phyloP scores from a whole-genome alignment of 2,329 filamentous ascomycete species.

The Thielaviopsis musarum region DNA sequence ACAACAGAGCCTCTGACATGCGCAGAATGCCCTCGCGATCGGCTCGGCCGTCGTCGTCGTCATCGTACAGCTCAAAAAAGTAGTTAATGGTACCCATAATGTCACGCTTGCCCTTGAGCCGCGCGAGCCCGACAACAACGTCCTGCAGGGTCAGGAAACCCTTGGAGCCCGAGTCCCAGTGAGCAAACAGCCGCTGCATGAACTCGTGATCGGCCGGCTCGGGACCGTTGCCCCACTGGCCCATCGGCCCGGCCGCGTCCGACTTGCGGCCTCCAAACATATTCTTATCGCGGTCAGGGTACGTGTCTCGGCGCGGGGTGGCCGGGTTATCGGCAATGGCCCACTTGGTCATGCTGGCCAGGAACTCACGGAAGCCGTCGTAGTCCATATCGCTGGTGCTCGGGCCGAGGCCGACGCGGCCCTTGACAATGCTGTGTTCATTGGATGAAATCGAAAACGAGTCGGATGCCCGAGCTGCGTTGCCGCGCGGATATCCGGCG shows the following conservation, averaged over 20 bases:
- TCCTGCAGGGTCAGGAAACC: conserved; percentile 76
- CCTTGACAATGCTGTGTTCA: conserved; percentile 47
- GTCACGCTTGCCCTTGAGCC: conserved; percentile 82
- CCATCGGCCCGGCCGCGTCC: conserved; percentile 22
- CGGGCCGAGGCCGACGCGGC: conserved; percentile 71
- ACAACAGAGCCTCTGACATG: conserved; percentile 86
- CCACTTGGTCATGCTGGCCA: conserved; percentile 82
- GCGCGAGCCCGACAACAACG: conserved; percentile 76
- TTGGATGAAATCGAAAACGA: conserved; percentile 13
- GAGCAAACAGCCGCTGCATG: conserved; percentile 67
- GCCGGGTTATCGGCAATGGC: conserved; percentile 73
- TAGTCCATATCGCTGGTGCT: conserved; percentile 95
- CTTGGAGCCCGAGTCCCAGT: conserved; percentile 69
- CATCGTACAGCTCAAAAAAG: conserved; percentile 95
- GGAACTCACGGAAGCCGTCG: conserved; percentile 84
- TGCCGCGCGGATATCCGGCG: conserved; percentile 20
- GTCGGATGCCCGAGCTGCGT: conserved; percentile 21
- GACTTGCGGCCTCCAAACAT: conserved; percentile 40
- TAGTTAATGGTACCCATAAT: conserved; percentile 98
- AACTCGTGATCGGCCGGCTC: conserved; percentile 89
- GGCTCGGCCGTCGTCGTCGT: conserved; percentile 76
- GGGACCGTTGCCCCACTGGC: conserved; percentile 38
- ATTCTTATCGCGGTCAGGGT: conserved; percentile 34
- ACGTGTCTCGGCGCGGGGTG: conserved; percentile 31
- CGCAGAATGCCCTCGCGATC: conserved; percentile 88